These are phyloP conservation scores for Isabelozyma gotoi DNA, from an alignment of 805 yeast species.

Conservation along the genomic window DNA sequence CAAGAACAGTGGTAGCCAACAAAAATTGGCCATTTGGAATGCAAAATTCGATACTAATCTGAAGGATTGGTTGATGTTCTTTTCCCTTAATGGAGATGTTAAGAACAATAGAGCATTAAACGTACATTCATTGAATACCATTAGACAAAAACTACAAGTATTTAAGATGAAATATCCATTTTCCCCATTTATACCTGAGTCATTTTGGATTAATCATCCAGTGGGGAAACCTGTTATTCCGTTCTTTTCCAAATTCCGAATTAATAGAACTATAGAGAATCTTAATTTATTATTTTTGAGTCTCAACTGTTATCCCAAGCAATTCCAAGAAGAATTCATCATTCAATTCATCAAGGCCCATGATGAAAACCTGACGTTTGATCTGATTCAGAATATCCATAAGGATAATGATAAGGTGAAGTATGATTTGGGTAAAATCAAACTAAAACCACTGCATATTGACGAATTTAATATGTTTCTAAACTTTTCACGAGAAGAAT, in stretches of 20 bases:
- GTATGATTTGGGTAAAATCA: constrained; percentile 23
- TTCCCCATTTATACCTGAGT: constrained; percentile 15
- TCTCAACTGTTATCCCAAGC: constrained; percentile 25
- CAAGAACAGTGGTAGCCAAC: constrained; percentile 11
- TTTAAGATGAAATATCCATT: constrained; percentile 20
- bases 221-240: constrained; percentile 23
- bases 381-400: constrained; percentile 24
- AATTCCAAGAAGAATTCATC: constrained; percentile 2
- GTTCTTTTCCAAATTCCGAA: constrained; percentile 41
- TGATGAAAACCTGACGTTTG: constrained; percentile 29
- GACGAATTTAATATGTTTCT: constrained; percentile 49
- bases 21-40: constrained; percentile 26
- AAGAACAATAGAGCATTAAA: constrained; percentile 10
- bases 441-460: constrained; percentile 19
- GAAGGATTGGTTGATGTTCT: constrained; percentile 34
- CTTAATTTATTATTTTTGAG: constrained; percentile 50
- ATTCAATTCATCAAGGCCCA: constrained; percentile 5
- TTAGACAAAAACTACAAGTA: constrained; percentile 22
- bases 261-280: constrained; percentile 47
- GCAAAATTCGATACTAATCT: constrained; percentile 30
- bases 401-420: constrained; percentile 17
- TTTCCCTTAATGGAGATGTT: constrained; percentile 11
- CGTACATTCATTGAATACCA: constrained; percentile 8
- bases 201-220: constrained; percentile 26
- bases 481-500: constrained; percentile 45